Base-by-base conservation (phyloP, 805 yeast genomes). In the Monosporozyma yasuniensis region DNA sequence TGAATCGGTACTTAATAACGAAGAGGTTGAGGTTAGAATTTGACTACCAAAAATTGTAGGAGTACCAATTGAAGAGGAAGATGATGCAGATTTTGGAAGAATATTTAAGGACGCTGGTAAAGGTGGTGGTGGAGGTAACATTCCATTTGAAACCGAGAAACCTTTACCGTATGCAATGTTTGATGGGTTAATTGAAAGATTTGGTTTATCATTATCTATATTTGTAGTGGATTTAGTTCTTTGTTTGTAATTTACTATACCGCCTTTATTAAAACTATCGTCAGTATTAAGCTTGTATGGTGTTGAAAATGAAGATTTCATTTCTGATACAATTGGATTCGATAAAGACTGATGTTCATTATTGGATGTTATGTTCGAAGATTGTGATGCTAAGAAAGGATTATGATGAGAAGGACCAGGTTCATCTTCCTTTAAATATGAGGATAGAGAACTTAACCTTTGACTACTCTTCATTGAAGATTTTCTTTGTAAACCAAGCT, bases 401-500 rank as follows among this genome's bases (percentile, higher is more conserved):
- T 32, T 32, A 32, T 32, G 35, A 7, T 14, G n/a, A 16, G 35
- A 37, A 2, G 41, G 14, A 10, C 7, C 18, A 16, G 21, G 22
- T 4, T 35, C n/a, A 22, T 39, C 42, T 14, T 39, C 28, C 21
- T 44, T 34, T 9, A 44, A 21, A 23, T 23, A 47, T 3, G 49
- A 47, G 10, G 49, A 39, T 25, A 47, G 32, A 6, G 49, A 38
- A 42, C 28, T 39, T 14, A 47, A 18, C 28, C 49, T 47, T 30
- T 27, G 41, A 30, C 49, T 47, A 32, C 44, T 38, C 23, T 41
- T 47, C 22, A 47, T 21, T 1, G 49, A 47, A 3, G 37, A 18
- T 19, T 39, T 47, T 37, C 48, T 37, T 25, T 19, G 22, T 12
- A 37, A 14, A 4, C 34, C 22, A n/a, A 34, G 12, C 5, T 14